Evolutionary conservation across 1,284 basidiomycete species (phyloP).

Genomic region (Schizopora paradoxa): DNA sequence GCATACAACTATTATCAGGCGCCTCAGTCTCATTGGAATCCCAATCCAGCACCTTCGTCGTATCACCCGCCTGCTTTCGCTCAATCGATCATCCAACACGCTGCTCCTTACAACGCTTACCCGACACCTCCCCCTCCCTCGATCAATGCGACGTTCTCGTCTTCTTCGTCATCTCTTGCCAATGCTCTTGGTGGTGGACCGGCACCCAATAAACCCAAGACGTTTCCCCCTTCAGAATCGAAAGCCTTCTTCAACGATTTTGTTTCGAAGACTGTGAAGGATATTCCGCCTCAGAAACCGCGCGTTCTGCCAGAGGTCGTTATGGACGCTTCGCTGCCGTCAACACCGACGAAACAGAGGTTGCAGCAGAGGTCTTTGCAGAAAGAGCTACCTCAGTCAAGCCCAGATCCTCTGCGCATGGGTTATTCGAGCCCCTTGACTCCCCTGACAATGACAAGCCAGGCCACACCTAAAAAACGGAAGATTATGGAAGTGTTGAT

Average conservation of each 20-base stretch:
- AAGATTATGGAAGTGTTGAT: conserved; percentile 13
- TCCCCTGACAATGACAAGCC: conserved; percentile 1
- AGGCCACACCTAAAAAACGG: conserved; percentile 13
- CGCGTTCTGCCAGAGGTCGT: neutral
- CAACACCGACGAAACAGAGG: conserved; percentile 10
- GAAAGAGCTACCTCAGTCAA: conserved; percentile 14
- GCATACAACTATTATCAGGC: conserved; percentile 25
- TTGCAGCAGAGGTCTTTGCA: no score
- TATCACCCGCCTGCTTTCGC: conserved; percentile 52
- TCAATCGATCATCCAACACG: conserved; percentile 56
- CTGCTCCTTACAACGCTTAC: conserved; percentile 52
- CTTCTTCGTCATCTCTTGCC: conserved; percentile 68
- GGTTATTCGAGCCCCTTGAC: conserved; percentile 3
- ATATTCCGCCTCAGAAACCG: conserved; percentile 12
- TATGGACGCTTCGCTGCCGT: conserved; percentile 2
- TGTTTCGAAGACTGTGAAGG: conserved; percentile 42
- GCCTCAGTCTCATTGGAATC: conserved; percentile 31
- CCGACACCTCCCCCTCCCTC: conserved; percentile 64
- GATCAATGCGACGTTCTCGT: conserved; percentile 36
- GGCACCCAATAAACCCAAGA: conserved; percentile 18
- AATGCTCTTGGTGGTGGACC: conserved; percentile 55
- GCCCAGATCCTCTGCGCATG: conserved; percentile 17
- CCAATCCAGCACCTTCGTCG: conserved; percentile 33
- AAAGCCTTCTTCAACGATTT: conserved; percentile 57
- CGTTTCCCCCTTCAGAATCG: conserved; percentile 52